Evolutionary conservation across 2,329 filamentous ascomycete species (phyloP).

Genomic region (Aspergillus jensenii): DNA sequence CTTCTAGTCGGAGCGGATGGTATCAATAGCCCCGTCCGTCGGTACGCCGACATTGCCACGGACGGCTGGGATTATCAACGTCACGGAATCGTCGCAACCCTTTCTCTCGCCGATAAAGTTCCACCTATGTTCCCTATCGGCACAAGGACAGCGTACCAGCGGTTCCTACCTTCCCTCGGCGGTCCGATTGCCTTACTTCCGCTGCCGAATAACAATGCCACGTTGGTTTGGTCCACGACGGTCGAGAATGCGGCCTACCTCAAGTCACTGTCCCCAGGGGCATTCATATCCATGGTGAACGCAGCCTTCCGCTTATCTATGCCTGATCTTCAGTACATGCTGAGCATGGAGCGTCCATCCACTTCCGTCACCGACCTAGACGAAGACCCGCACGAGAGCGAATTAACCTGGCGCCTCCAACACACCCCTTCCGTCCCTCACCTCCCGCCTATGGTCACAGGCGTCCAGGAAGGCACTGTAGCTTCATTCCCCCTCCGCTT

Average conservation of each 20-base stretch:
- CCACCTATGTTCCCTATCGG: conserved; percentile 32
- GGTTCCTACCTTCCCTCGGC: conserved; percentile 76
- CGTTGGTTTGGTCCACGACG: conserved; percentile 93
- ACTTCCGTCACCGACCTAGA: conserved; percentile 13
- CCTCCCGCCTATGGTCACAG: conserved; percentile 66
- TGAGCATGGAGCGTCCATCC: conserved; percentile 55
- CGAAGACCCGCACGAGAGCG: conserved; percentile 60
- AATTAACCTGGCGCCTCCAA: conserved; percentile 78
- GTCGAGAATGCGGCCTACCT: conserved; percentile 74
- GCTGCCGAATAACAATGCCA: conserved; percentile 77
- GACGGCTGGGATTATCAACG: conserved; percentile 91
- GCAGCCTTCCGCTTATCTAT: conserved; percentile 82
- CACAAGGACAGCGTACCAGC: conserved; percentile 82
- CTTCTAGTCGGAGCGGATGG: conserved; percentile 92
- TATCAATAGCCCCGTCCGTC: conserved; percentile 87
- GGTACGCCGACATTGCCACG: conserved; percentile 81
- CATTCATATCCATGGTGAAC: conserved; percentile 87
- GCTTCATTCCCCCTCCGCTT: conserved; percentile 90
- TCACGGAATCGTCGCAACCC: conserved; percentile 86
- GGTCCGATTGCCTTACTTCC: conserved; percentile 91
- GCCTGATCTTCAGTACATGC: conserved; percentile 80
- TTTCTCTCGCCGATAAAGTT: conserved; percentile 62
- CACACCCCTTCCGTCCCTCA: conserved; percentile 61
- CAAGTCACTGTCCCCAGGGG: conserved; percentile 68
- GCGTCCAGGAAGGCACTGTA: conserved; percentile 74